Conservation (phyloP, 2,329 filamentous ascomycete genomes). For the Cytospora piceicola region DNA sequence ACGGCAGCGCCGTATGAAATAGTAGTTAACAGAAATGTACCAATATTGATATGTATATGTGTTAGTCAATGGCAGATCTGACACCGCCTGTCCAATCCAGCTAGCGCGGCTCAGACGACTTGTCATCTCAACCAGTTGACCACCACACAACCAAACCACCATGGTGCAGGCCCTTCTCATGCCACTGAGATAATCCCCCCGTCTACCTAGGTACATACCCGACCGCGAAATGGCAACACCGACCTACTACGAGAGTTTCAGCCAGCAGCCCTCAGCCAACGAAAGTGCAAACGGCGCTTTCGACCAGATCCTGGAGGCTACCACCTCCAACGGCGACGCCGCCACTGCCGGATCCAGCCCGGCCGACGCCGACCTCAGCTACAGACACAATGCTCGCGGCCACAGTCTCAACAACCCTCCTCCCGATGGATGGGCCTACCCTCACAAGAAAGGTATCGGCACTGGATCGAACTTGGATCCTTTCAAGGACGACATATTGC, state of each 20-base stretch:
- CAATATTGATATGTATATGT: too few relatives aligned
- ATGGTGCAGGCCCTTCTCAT: background rate
- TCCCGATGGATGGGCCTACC: conserved; percentile 24
- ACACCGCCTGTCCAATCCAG: conserved; percentile 10
- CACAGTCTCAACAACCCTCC: conserved; percentile 24
- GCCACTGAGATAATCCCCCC: conserved; percentile 7
- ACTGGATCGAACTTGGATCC: conserved; percentile 27
- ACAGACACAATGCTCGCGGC: conserved; percentile 9
- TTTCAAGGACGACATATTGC: conserved; percentile 31
- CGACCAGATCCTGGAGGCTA: conserved; percentile 1
- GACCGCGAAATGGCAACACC: conserved; percentile 9
- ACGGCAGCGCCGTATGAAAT: background rate
- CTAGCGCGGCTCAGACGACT: conserved; percentile 10
- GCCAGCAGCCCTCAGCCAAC: conserved; percentile 1
- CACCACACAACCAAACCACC: background rate
- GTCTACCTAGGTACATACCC: too few relatives aligned
- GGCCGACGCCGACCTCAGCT: conserved; percentile 15
- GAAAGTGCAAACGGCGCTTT: background rate
- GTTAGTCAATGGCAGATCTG: background rate
- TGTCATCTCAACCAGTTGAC: conserved; percentile 19
- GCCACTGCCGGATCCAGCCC: background rate
- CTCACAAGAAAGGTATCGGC: conserved; percentile 28
- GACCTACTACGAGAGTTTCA: background rate
- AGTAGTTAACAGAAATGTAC: background rate
- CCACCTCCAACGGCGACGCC: background rate